Base-by-base conservation (phyloP, 768 basidiomycete species). In the Leucocoprinus sp. region DNA sequence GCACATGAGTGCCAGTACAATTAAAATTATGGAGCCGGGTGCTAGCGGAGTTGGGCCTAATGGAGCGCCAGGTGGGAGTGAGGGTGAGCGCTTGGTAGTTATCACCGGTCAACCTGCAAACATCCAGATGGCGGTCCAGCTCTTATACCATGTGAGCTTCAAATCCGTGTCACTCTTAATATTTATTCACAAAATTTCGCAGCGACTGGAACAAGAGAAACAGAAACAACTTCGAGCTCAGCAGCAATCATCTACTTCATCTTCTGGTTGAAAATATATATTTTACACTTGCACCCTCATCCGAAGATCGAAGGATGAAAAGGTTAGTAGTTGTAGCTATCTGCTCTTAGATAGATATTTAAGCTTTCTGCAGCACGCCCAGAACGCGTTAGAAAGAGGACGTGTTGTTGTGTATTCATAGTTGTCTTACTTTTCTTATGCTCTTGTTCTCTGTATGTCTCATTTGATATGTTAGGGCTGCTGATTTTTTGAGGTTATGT, bases 21-120 rank as follows among this genome's bases (percentile, higher is more conserved):
- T 99, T 64, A 92, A 96, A 66, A 97, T 99, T 43, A 96, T 95
- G 84, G 96, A 99, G 56, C 93, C 95, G 26, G 93, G 92, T 40
- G 89, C 89, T 8, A 73, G 73, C 5, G 80, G 78, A 21, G 74
- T 76, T 3, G 79, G 80, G 14, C 63, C 78, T 57, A 80, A 82
- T 46, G 85, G 84, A 12, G 80, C 77, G 1, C 74, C 80, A 8
- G 74, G 82, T 2, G 84, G 83, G 26, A 78, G 80, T 24, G 89
- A 93, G 56, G 86, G 87, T 36, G 93, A 97, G 64, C 68, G 95
- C 55, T 62, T 99, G 60, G 95, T 99, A 5, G 93, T 93, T 40
- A 97, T 99, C 57, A 96, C 93, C 15, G 96, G 96, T n/a, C 82
- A 84, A 57, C 92, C 92, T 2, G 71, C 80, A 3, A 93, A 95